Conservation (phyloP, 2,329 filamentous ascomycete genomes). For the Diaporthe amygdali region DNA sequence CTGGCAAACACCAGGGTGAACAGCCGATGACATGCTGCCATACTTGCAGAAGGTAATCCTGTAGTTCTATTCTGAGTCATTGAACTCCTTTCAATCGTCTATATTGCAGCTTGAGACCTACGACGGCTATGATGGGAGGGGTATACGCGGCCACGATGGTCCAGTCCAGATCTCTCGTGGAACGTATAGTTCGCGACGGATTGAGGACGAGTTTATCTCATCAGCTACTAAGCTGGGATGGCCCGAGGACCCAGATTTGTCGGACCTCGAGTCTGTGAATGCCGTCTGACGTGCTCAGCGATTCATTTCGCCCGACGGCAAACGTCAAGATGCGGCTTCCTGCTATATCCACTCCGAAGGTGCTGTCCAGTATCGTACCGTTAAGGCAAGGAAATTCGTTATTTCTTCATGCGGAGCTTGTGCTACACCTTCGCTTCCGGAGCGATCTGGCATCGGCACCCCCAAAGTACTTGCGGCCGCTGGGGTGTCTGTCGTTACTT, state of each 20-base stretch:
- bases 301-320: conserved; percentile 43
- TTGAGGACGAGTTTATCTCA: conserved; percentile 50
- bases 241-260: conserved; percentile 51
- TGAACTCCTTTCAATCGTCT: background rate
- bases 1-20: conserved; percentile 34
- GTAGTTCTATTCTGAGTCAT: too few relatives aligned
- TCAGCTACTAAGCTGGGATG: conserved; percentile 51
- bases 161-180: conserved; percentile 55
- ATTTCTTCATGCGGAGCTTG: conserved; percentile 43
- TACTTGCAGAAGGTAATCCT: conserved; percentile 51
- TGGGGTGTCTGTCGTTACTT: conserved; percentile 49
- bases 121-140: conserved; percentile 44
- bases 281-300: conserved; percentile 31
- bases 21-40: conserved; percentile 44
- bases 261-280: conserved; percentile 46
- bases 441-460: conserved; percentile 55
- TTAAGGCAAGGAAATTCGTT: conserved; percentile 55
- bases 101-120: conserved; percentile 52
- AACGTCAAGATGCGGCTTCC: conserved; percentile 54
- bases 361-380: conserved; percentile 42
- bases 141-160: conserved; percentile 51
- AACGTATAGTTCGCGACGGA: conserved; percentile 42
- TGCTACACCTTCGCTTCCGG: conserved; percentile 50
- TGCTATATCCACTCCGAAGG: conserved; percentile 58
- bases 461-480: conserved; percentile 50